Conservation (phyloP, 225 moss, liverwort and hornwort genomes). For the Pleurozium schreberi region DNA sequence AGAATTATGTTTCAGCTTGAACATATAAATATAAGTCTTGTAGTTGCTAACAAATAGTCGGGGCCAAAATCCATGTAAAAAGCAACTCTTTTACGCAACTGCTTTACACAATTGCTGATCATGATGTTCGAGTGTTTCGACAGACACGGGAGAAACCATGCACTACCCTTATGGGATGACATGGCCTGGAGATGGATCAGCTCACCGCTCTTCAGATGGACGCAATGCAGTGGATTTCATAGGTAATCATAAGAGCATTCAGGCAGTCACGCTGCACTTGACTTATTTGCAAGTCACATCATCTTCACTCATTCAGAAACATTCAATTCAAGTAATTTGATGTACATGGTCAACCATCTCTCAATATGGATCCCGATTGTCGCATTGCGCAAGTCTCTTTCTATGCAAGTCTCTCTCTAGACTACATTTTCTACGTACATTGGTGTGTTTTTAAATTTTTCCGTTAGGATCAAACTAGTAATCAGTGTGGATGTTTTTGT, state of each 20-base stretch:
- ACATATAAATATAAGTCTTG: not conserved
- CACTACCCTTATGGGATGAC: constrained; percentile 49
- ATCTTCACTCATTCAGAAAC: not conserved
- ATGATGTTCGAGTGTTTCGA: not conserved
- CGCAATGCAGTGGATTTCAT: constrained; percentile 40
- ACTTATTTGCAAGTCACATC: not conserved
- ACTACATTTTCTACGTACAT: not conserved
- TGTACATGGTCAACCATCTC: not conserved
- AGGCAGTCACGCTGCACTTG: not conserved
- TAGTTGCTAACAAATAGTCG: not conserved
- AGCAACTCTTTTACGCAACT: not conserved
- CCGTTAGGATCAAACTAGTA: not conserved
- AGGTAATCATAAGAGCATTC: not conserved
- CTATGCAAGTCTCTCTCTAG: not conserved
- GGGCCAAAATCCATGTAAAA: not conserved
- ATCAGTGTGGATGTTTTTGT: not conserved
- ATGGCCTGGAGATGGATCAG: constrained; percentile 38
- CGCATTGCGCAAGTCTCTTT: not conserved
- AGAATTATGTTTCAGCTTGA: not conserved
- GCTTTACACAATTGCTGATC: not conserved
- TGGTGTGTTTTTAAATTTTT: not conserved
- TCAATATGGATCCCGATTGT: not conserved
- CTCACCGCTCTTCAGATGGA: constrained; percentile 43
- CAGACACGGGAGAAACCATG: constrained; percentile 42
- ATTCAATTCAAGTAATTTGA: not conserved